Evolutionary conservation across 441 rosid genomes (phyloP), one percentile per base, ranked within the genome.

Genomic region (Populus hybrid): DNA sequence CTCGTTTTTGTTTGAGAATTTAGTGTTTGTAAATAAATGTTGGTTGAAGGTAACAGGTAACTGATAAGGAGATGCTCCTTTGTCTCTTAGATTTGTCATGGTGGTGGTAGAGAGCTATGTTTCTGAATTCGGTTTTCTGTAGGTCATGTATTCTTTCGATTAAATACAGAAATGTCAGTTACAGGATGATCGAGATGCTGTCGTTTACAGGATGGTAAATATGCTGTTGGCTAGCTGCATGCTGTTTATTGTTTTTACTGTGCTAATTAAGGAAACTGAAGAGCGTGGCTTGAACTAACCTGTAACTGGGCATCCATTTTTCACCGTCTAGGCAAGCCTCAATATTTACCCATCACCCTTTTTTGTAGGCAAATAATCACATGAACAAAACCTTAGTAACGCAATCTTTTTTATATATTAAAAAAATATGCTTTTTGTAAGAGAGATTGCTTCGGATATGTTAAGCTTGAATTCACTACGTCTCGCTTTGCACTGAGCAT

Each of bases 1-100:
- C 7, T 33, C 20, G 24, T 28, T 78, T 71, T 40, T 59, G 26
- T 64, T 74, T 85, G 31, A 29, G 31, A 29, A 29, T 29, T 29
- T 29, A 29, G 31, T 29, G 31, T 3, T 29, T 29, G 31, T 29
- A 29, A 29, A 29, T 29, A 29, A 28, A 29, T 29, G 31, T 3
- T 29, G 31, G 31, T 29, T 29, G 4, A 29, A 29, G 31, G 31
- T 29, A 29, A 29, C 31, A 29, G 4, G 31, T 29, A 29, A 29
- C 31, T 29, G 31, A 3, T 29, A 29, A 29, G 31, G 31, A 3
- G 31, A 29, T 29, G 31, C 31, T 29, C 67, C 4, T 64, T 68
- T 28, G 45, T 75, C 67, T 75, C 67, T 28, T 76, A 76, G 73
- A 7, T 33, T 61, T 42, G 12, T 53, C 21, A 31, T 16, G 12